Conservation (phyloP, 192 early-diverging fungal genomes). For the Cladochytrium replicatum region DNA sequence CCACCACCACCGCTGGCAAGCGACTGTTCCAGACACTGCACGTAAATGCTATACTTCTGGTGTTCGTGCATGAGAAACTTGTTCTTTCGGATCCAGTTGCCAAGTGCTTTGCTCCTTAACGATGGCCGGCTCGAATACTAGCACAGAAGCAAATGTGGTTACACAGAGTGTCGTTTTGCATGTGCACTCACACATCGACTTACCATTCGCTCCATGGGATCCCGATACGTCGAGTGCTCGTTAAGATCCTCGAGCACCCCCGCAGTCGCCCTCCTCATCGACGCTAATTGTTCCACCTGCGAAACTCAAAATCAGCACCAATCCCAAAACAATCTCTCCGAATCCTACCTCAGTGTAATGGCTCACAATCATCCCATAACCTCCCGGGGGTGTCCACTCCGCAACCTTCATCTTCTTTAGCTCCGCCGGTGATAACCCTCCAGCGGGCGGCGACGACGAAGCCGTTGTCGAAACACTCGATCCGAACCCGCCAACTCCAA, state of each 20-base stretch:
- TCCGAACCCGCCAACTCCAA: not conserved
- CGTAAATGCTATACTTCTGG: conserved; percentile 32
- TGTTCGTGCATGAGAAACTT: conserved; percentile 30
- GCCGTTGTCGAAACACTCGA: not conserved
- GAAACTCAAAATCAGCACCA: not conserved
- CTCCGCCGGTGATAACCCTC: conserved; percentile 2
- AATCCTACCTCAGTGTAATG: conserved; percentile 16
- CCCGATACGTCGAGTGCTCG: conserved; percentile 25
- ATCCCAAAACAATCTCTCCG: not conserved
- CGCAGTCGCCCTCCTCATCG: conserved; percentile 24
- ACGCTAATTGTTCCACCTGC: conserved; percentile 25
- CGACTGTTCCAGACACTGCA: conserved; percentile 9
- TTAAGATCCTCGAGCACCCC: conserved; percentile 24
- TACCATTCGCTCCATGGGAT: conserved; percentile 25
- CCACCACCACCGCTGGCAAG: too few relatives aligned
- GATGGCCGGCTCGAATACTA: conserved; percentile 18
- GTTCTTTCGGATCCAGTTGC: conserved; percentile 38
- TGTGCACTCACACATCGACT: conserved; percentile 1
- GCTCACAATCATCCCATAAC: conserved; percentile 18
- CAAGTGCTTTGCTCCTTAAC: conserved; percentile 19
- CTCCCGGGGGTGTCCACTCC: conserved; percentile 27
- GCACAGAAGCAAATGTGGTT: not conserved
- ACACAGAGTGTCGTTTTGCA: not conserved
- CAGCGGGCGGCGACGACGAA: too few relatives aligned
- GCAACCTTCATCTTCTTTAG: conserved; percentile 17